A percentile compares a stretch with the other conserved stretches of the same genome.
Evolutionary conservation across 805 yeast genomes (phyloP).

Genomic region (Nakazawaea siamensis): DNA sequence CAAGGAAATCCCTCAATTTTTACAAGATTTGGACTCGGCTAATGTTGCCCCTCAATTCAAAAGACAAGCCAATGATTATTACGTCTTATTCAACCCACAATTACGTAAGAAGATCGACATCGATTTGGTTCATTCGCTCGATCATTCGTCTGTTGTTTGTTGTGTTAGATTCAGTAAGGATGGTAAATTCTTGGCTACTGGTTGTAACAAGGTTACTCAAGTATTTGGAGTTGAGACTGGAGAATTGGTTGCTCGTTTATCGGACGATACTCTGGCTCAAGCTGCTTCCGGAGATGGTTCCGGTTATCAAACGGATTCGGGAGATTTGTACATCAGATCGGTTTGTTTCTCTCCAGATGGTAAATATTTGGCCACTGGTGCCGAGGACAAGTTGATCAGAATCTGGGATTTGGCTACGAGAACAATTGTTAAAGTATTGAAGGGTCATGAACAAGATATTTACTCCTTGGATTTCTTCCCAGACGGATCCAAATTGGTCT

Average conservation of each 20-base stretch:
- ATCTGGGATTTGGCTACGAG: conserved; percentile 91
- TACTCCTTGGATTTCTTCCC: conserved; percentile 94
- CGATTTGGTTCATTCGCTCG: conserved; percentile 81
- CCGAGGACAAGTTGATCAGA: conserved; percentile 83
- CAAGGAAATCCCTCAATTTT: conserved; percentile 75
- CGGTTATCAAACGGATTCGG: conserved; percentile 53
- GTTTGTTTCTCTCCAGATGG: conserved; percentile 97
- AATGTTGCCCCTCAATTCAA: conserved; percentile 69
- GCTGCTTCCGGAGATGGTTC: conserved; percentile 24
- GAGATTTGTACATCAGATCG: conserved; percentile 87
- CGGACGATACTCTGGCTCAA: conserved; percentile 62
- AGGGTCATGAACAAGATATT: conserved; percentile 97
- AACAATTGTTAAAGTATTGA: conserved; percentile 75
- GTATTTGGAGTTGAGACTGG: conserved; percentile 91
- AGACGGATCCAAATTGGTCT: conserved; percentile 85
- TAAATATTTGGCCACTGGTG: conserved; percentile 88
- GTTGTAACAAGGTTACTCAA: conserved; percentile 93
- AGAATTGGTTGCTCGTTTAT: conserved; percentile 74
- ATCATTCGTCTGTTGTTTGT: conserved; percentile 92
- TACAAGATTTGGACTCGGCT: conserved; percentile 71
- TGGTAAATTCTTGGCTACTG: conserved; percentile 91
- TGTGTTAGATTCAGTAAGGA: conserved; percentile 90
- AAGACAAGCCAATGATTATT: conserved; percentile 79
- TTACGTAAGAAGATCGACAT: conserved; percentile 72
- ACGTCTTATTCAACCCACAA: conserved; percentile 84